Evolutionary conservation across 2,329 filamentous ascomycete genomes (phyloP).

Genomic region (Colletotrichum aenigma): DNA sequence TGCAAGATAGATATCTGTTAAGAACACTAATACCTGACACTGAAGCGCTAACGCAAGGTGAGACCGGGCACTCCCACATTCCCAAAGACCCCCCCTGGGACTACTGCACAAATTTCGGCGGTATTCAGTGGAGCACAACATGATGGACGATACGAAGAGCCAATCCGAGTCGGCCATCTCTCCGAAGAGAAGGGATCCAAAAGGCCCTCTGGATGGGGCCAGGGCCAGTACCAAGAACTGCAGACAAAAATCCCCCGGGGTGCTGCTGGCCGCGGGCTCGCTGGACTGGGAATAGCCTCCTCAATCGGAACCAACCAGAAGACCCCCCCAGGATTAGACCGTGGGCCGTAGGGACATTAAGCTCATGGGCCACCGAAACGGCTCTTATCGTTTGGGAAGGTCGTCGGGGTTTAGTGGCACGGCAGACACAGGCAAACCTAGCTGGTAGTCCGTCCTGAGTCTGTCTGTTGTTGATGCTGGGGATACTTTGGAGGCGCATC

Average conservation of each 20-base stretch:
- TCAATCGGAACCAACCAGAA: slow-evolving; percentile 4
- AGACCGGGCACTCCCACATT: neutral
- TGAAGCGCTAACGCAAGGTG: neutral
- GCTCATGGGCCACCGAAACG: slow-evolving; percentile 13
- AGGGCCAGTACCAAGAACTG: slow-evolving; percentile 15
- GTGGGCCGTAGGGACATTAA: slow-evolving; percentile 9
- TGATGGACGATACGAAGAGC: neutral
- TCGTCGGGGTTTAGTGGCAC: neutral
- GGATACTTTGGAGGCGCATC: neutral
- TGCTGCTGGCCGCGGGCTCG: neutral
- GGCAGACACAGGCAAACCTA: neutral
- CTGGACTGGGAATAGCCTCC: slow-evolving; percentile 6
- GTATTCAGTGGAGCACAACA: neutral
- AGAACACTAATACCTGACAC: neutral
- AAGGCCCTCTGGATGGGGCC: slow-evolving; percentile 3
- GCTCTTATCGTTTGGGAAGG: slow-evolving; percentile 18
- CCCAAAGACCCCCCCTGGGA: neutral
- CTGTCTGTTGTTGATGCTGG: neutral
- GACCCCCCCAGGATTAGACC: neutral
- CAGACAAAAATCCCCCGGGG: slow-evolving; percentile 21
- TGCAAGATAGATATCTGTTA: neutral
- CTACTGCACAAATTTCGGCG: slow-evolving; percentile 12
- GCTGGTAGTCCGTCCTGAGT: neutral
- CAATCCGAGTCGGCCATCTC: slow-evolving; percentile 11
- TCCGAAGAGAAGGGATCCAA: neutral